Evolutionary conservation across 345 rosid species (phyloP), one percentile per base, ranked within the genome.

Genomic region (Eucalyptus polybractea): DNA sequence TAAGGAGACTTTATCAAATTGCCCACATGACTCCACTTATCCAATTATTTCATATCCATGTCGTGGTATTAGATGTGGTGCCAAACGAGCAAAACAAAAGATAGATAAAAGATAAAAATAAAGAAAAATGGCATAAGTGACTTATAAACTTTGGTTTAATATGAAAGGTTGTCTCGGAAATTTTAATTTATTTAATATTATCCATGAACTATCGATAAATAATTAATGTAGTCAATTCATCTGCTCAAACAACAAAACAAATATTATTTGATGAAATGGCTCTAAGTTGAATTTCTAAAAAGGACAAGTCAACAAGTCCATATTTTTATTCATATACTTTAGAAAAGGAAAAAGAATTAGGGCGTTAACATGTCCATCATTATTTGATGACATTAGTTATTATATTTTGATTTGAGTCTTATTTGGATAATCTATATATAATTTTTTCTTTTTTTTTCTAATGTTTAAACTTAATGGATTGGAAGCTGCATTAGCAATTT

Each of bases 391-490:
- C 25, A 17, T 31, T 7, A 15, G 1, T n/a, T 53, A 53, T 8
- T 53, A 53, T 21, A 53, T 53, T 21, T 21, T 53, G 58, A 53
- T 53, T 53, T 53, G 58, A 21, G 25, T 67, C 11, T 67, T 15
- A 31, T n/a, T 67, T n/a, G 10, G 6, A 67, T 53, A 53, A 53
- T 53, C 58, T 67, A 33, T 17, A 31, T 17, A 33, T 31, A 69
- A 33, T 0, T 9, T 17, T 2, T 7, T 1, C 0, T 4, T 33
- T 9, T n/a, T n/a, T 69, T 33, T 53, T 33, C 44, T 69, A 33
- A 14, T 40, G 7, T 69, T 69, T 19, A 69, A 31, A 67, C 22
- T 31, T 15, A 67, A 67, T 15, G 42, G 72, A 65, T 65, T n/a
- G 37, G 8, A 65, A 65, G 5, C 21, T 4, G 0, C 76, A n/a